Evolutionary conservation across 2,329 filamentous ascomycete genomes (phyloP).

Genomic region (Hypoxylon sp.): DNA sequence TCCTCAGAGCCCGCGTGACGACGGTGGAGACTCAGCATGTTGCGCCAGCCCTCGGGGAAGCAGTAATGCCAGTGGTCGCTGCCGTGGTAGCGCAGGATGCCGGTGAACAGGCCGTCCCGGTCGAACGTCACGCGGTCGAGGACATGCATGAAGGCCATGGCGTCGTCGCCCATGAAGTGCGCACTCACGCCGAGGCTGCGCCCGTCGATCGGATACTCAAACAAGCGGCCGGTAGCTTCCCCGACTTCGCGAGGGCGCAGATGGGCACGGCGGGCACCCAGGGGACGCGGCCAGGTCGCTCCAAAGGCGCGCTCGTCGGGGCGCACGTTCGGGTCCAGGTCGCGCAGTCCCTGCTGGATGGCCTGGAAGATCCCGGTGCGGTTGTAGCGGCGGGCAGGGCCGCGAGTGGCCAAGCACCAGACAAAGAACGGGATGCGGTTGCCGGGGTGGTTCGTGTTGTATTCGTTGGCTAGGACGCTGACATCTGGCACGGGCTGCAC

Average conservation of each 20-base stretch:
- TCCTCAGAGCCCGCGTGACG: neutral
- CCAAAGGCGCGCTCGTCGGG: neutral
- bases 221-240: neutral
- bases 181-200: neutral
- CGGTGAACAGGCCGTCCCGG: neutral
- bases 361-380: neutral
- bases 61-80: neutral
- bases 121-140: slow-evolving; percentile 11
- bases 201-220: neutral
- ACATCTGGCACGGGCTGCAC: neutral
- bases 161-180: neutral
- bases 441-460: neutral
- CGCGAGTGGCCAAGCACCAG: neutral
- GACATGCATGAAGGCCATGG: neutral
- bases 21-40: neutral
- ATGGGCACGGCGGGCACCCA: neutral
- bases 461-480: neutral
- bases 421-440: slow-evolving; percentile 3
- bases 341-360: neutral
- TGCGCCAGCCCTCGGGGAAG: slow-evolving; percentile 1
- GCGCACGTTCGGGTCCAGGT: neutral
- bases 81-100: slow-evolving; percentile 8
- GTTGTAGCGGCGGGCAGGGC: neutral
- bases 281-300: slow-evolving; percentile 6
- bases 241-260: neutral